These are phyloP conservation scores for Houttuynia cordata DNA, from an alignment of 164 flowering plant genomes.

Conservation along the genomic window DNA sequence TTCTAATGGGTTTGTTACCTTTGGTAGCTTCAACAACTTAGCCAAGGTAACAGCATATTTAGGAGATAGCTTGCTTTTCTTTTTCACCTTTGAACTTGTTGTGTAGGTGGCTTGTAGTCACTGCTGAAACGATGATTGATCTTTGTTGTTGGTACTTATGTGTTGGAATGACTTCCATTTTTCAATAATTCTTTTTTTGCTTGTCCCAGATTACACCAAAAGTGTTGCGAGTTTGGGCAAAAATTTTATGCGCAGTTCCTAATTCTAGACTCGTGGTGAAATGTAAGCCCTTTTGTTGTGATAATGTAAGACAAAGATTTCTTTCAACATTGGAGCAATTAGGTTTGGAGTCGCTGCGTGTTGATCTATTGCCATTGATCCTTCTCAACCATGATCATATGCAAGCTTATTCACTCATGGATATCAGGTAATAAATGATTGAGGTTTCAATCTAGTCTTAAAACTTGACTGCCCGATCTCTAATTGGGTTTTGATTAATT, in stretches of 20 bases:
- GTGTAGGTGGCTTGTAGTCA: background rate
- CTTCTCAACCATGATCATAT: constrained; percentile 97
- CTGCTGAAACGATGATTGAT: no score
- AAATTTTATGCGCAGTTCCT: constrained; percentile 84
- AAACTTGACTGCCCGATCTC: background rate
- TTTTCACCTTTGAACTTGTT: background rate
- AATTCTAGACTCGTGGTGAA: constrained; percentile 95
- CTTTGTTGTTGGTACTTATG: no score
- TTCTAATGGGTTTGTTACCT: constrained; percentile 86
- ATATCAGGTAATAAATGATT: constrained; percentile 66
- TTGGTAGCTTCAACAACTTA: constrained; percentile 95
- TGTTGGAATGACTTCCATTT: background rate
- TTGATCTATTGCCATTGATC: constrained; percentile 92
- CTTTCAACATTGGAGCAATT: constrained; percentile 79
- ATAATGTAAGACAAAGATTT: constrained; percentile 78
- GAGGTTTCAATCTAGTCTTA: background rate
- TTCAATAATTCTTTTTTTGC: background rate
- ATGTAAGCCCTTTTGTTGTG: constrained; percentile 95
- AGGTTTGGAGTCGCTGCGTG: constrained; percentile 87
- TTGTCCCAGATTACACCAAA: constrained; percentile 82
- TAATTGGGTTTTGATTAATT: background rate
- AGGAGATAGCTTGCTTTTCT: no score
- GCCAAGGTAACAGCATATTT: constrained; percentile 58
- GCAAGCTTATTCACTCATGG: constrained; percentile 98
- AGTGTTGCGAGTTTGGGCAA: constrained; percentile 95